Percentiles rank a stretch among this genome's conserved stretches.
phyloP scores from a whole-genome alignment of 1,284 basidiomycete genomes.

The Schizophyllum amplum region DNA sequence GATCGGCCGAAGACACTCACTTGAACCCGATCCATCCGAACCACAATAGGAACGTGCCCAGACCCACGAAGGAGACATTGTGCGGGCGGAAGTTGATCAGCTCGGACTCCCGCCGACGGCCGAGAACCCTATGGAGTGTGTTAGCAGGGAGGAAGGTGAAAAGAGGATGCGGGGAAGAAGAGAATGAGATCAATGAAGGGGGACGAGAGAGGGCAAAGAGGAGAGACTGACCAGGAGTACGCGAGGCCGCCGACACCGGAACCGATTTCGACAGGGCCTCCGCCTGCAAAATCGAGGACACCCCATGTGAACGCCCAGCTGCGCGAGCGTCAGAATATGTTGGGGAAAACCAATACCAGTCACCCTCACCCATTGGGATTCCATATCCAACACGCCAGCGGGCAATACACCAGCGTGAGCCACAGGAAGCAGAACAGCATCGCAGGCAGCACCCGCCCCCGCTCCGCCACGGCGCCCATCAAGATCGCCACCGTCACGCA shows the following conservation, averaged over 20 bases:
- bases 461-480: conserved; percentile 82
- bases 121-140: conserved; percentile 54
- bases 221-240: conserved; percentile 55
- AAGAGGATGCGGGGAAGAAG: not conserved
- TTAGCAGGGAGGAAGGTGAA: too few relatives aligned
- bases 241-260: conserved; percentile 84
- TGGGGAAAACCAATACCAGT: not conserved
- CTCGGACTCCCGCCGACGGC: conserved; percentile 71
- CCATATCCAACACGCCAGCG: not conserved
- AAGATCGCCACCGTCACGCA: conserved; percentile 72
- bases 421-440: conserved; percentile 74
- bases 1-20: not conserved
- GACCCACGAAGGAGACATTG: conserved; percentile 83
- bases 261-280: conserved; percentile 90
- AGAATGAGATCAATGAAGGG: not conserved
- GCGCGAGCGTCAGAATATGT: conserved; percentile 5
- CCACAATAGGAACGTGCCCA: conserved; percentile 87
- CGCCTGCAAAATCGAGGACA: conserved; percentile 84
- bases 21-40: conserved; percentile 78
- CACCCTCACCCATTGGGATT: not conserved
- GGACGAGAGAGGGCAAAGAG: not conserved
- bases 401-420: conserved; percentile 9
- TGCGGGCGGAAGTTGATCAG: conserved; percentile 87
- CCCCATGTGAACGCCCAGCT: conserved; percentile 93
- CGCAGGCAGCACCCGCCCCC: conserved; percentile 80